Evolutionary conservation across 208 protist genomes (phyloP), one percentile per base, ranked within the genome.

Genomic region (Angomonas deanei): DNA sequence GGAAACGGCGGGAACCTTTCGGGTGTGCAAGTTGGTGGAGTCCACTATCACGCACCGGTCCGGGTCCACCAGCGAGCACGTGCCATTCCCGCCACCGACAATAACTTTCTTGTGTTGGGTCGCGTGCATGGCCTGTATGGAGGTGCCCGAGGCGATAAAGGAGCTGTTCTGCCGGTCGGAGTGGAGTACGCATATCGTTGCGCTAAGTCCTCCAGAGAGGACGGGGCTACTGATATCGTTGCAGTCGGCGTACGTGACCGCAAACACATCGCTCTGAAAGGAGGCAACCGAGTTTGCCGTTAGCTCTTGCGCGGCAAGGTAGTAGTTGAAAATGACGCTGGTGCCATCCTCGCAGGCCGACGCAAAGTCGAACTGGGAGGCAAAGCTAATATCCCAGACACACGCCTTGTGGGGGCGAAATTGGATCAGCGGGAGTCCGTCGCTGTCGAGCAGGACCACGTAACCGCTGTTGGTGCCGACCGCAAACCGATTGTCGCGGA

Each of bases 261-360:
- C 85, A 47, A 94, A 94, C 10, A 92, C 88, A 70, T 94, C 88
- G 67, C 78, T 87, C 55, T 94, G 88, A 68, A 94, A 92, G 21
- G 84, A 91, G 1, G 85, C 83, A 11, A 92, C 85, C 0, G 88
- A 94, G 11, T 84, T 88, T 10, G 88, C 84, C 2, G 69, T 77
- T 31, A 94, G 71, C 38, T 92, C 84, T 54, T 90, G 84, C 17
- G 65, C 72, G 19, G 75, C 76, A n/a, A 94, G 68, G 8, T 83
- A 91, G 70, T 94, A 94, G 65, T 92, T 92, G 76, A 89, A 91
- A 57, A 94, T 91, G 33, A 80, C 80, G 70, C 82, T 91, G 39
- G 80, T 92, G 34, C 88, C 83, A 64, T 94, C 88, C 66, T 92
- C 88, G 66, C 78, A 92, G 6, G 88, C 88, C 0, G 88, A 92